Conservation (phyloP, 805 yeast genomes). For the Candida ortonii region DNA sequence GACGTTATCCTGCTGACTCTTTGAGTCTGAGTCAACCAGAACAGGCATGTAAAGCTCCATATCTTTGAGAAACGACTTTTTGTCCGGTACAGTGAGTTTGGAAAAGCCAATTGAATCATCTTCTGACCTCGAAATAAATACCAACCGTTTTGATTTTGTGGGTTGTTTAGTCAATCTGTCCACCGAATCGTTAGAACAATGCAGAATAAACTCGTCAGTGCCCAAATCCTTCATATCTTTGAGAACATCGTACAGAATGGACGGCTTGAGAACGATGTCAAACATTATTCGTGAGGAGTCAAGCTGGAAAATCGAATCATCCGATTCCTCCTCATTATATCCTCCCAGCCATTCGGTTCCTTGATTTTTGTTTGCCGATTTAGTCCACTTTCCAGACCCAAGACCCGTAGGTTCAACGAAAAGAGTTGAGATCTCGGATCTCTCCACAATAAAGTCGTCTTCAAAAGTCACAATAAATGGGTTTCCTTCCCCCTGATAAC, state of each 20-base stretch:
- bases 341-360: slow-evolving; percentile 5
- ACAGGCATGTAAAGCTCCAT: slow-evolving; percentile 38
- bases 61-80: slow-evolving; percentile 59
- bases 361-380: neutral
- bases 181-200: slow-evolving; percentile 34
- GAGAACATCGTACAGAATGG: slow-evolving; percentile 49
- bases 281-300: slow-evolving; percentile 43
- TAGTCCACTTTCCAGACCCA: neutral
- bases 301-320: slow-evolving; percentile 27
- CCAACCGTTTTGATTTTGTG: slow-evolving; percentile 41
- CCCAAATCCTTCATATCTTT: slow-evolving; percentile 55
- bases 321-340: slow-evolving; percentile 29
- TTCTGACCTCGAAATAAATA: slow-evolving; percentile 52
- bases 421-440: slow-evolving; percentile 54
- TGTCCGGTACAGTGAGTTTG: slow-evolving; percentile 63
- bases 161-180: slow-evolving; percentile 9
- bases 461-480: slow-evolving; percentile 55
- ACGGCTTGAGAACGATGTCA: slow-evolving; percentile 54
- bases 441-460: slow-evolving; percentile 53
- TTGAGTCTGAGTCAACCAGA: slow-evolving; percentile 9
- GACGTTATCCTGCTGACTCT: slow-evolving; percentile 2
- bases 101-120: slow-evolving; percentile 70
- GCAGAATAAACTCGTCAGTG: slow-evolving; percentile 49
- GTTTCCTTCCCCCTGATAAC: slow-evolving; percentile 46
- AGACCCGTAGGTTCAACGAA: slow-evolving; percentile 20